Evolutionary conservation across 202 grass and related monocot genomes (phyloP).

Genomic region (Thinopyrum obtusiflorum): DNA sequence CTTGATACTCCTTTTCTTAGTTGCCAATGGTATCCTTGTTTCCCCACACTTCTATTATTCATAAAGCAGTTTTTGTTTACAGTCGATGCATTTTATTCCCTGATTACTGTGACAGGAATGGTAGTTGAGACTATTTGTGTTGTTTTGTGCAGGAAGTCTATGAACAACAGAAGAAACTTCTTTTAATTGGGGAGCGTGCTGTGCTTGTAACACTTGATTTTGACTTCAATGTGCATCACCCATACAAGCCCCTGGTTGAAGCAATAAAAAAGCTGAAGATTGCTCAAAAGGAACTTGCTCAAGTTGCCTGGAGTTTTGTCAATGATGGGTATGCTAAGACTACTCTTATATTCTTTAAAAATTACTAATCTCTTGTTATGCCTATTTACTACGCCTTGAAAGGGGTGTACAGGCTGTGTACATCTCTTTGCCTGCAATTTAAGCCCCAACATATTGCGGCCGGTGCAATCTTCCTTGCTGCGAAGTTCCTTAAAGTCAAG

Average conservation of each 20-base stretch:
- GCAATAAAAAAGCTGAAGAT: conserved; percentile 93
- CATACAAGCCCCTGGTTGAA: conserved; percentile 88
- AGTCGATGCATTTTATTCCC: neutral
- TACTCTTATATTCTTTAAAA: conserved; percentile 29
- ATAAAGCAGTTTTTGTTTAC: neutral
- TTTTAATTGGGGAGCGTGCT: conserved; percentile 81
- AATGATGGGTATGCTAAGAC: conserved; percentile 92
- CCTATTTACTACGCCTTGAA: conserved; percentile 73
- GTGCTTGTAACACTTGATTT: conserved; percentile 76
- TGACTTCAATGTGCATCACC: conserved; percentile 86
- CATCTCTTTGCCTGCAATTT: conserved; percentile 97
- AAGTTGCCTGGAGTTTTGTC: conserved; percentile 99
- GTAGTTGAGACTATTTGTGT: conserved; percentile 13
- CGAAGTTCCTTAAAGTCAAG: conserved; percentile 97
- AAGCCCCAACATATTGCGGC: conserved; percentile 98
- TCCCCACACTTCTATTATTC: neutral
- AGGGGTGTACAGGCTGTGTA: conserved; percentile 90
- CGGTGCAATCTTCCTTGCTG: conserved; percentile 91
- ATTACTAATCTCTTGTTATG: conserved; percentile 42
- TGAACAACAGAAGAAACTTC: conserved; percentile 95
- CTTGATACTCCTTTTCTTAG: conserved; percentile 12
- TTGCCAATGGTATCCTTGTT: neutral
- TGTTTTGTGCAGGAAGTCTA: conserved; percentile 76
- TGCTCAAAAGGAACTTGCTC: conserved; percentile 91
- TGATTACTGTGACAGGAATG: neutral